Conservation (phyloP, 179 eudicot genomes). For the Beta lomatogona region DNA sequence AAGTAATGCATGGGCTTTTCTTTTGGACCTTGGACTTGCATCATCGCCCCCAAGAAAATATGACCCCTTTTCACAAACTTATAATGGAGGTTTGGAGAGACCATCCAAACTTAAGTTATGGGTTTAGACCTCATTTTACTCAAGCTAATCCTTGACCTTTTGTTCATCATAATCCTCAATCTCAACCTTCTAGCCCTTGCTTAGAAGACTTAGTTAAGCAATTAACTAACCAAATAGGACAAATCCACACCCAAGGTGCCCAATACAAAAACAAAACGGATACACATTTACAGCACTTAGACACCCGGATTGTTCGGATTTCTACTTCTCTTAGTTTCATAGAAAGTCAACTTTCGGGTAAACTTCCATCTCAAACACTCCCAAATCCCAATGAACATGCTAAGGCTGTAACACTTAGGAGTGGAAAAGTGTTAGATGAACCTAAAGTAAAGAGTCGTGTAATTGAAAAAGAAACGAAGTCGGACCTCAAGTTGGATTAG, state of each 20-base stretch:
- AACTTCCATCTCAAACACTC: not conserved
- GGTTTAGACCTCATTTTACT: no score
- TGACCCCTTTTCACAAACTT: no score
- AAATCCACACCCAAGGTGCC: not conserved
- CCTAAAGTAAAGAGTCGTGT: not conserved
- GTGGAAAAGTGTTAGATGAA: not conserved
- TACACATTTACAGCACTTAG: not conserved
- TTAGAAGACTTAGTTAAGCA: constrained; percentile 5
- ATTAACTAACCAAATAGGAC: not conserved
- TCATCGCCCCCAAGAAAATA: no score
- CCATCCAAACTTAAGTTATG: no score
- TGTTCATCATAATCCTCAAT: no score
- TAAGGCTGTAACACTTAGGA: not conserved
- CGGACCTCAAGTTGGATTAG: no score
- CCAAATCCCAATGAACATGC: constrained; percentile 3
- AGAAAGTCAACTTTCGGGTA: not conserved
- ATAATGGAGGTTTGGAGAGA: no score
- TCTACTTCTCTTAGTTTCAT: not conserved
- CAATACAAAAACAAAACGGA: constrained; percentile 11
- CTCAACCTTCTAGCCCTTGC: no score
- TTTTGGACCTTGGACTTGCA: no score
- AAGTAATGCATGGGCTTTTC: no score
- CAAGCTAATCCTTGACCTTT: no score
- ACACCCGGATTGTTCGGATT: not conserved
- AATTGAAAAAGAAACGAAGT: not conserved